A percentile compares a stretch with the other conserved stretches of the same genome.
Conservation (phyloP, 2,329 filamentous ascomycete genomes). For the Lecanicillium sp. region DNA sequence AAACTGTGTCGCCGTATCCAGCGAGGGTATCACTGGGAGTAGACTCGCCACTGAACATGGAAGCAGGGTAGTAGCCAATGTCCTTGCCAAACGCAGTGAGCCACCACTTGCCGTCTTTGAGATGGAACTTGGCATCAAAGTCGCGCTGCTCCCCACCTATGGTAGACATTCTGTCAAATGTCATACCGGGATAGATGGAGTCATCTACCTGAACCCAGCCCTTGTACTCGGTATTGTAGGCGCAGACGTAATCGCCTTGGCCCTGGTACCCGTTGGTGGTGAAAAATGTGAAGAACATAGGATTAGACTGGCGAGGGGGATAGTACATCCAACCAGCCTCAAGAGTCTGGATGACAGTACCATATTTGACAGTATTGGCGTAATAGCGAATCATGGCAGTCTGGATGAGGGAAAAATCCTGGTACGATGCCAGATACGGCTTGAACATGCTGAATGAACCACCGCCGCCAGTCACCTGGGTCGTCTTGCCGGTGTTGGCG, state of each 20-base stretch:
- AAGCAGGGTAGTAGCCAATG: conserved; percentile 19
- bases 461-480: conserved; percentile 16
- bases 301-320: conserved; percentile 12
- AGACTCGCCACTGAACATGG: conserved; percentile 15
- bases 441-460: conserved; percentile 17
- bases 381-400: conserved; percentile 16
- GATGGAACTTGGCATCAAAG: conserved; percentile 14
- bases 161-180: conserved; percentile 14
- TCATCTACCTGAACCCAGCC: conserved; percentile 20
- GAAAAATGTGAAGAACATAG: conserved; percentile 19
- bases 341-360: conserved; percentile 16
- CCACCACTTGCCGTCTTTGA: conserved; percentile 19
- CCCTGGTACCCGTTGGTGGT: conserved; percentile 17
- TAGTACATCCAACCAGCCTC: conserved; percentile 21
- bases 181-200: conserved; percentile 17
- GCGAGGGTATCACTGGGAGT: conserved; percentile 13
- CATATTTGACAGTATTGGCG: conserved; percentile 12
- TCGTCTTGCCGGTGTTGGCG: conserved; percentile 14
- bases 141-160: conserved; percentile 17
- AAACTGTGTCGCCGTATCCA: conserved; percentile 13
- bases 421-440: conserved; percentile 13
- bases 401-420: conserved; percentile 20
- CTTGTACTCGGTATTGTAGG: conserved; percentile 17
- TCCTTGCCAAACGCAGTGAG: conserved; percentile 15
- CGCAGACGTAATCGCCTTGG: conserved; percentile 16